Evolutionary conservation across 176 grass and related monocot species (phyloP).

Genomic region (Secale cereale): DNA sequence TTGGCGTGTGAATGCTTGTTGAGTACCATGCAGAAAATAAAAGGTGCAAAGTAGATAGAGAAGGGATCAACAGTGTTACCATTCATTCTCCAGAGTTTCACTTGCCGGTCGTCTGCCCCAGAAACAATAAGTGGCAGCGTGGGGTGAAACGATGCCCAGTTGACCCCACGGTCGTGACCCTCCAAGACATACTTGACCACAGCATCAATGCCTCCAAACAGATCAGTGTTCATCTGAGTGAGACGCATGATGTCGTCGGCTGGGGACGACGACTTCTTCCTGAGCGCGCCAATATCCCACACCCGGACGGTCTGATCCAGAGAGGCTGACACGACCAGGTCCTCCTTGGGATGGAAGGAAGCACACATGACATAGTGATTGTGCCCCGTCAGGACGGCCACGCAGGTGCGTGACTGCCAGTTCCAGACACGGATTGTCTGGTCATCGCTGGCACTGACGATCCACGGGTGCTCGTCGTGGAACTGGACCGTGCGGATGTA

Average conservation of each 20-base stretch:
- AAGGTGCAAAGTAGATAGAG: neutral
- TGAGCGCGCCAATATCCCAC: slow-evolving; percentile 76
- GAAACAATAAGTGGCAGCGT: slow-evolving; percentile 78
- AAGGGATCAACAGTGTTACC: slow-evolving; percentile 40
- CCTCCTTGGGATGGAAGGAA: slow-evolving; percentile 91
- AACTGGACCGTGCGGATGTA: slow-evolving; percentile 93
- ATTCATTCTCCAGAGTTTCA: slow-evolving; percentile 93
- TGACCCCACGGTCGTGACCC: slow-evolving; percentile 89
- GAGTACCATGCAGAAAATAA: neutral
- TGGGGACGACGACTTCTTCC: slow-evolving; percentile 71
- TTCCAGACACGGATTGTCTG: slow-evolving; percentile 97
- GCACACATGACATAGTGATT: slow-evolving; percentile 98
- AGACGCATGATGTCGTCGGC: slow-evolving; percentile 77
- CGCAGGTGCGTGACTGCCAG: slow-evolving; percentile 85
- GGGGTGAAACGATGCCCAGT: slow-evolving; percentile 91
- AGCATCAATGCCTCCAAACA: slow-evolving; percentile 85
- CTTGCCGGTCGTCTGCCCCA: slow-evolving; percentile 90
- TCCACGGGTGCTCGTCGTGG: slow-evolving; percentile 82
- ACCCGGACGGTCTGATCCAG: slow-evolving; percentile 87
- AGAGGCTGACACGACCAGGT: slow-evolving; percentile 82
- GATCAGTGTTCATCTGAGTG: slow-evolving; percentile 88
- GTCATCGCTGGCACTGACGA: slow-evolving; percentile 81
- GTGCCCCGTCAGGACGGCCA: slow-evolving; percentile 78
- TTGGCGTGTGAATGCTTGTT: neutral
- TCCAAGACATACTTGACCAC: slow-evolving; percentile 91